Conservation (phyloP, 1,139 yeast genomes). For the Debaryomyces singareniensis region DNA sequence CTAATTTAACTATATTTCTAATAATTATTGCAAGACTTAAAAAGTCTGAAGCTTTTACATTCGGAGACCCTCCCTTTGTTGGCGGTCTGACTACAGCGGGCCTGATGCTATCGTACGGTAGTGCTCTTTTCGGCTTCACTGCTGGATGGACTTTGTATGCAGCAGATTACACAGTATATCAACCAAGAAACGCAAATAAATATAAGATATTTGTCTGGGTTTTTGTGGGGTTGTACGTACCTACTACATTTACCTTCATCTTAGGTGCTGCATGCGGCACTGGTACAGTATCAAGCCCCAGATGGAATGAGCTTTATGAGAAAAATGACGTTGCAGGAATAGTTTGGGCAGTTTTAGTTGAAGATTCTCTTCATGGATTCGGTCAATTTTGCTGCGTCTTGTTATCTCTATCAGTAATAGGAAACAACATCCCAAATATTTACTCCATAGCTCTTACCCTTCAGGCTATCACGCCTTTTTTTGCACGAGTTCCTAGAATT, state of each 20-base stretch:
- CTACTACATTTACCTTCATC: conserved; percentile 19
- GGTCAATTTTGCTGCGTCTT: conserved; percentile 25
- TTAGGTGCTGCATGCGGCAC: conserved; percentile 28
- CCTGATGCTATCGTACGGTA: conserved; percentile 19
- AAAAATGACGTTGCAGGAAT: conserved; percentile 23
- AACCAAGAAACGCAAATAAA: conserved; percentile 17
- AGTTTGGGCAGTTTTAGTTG: conserved; percentile 21
- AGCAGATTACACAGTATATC: conserved; percentile 26
- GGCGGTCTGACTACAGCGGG: conserved; percentile 36
- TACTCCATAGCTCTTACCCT: conserved; percentile 22
- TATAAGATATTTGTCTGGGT: conserved; percentile 21
- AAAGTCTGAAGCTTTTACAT: conserved; percentile 16
- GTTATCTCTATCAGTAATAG: conserved; percentile 21
- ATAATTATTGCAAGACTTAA: conserved; percentile 21
- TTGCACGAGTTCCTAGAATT: conserved; percentile 22
- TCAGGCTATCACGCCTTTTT: conserved; percentile 23
- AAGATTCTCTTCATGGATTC: conserved; percentile 22
- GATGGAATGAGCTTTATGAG: conserved; percentile 14
- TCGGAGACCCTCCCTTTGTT: too few species aligned
- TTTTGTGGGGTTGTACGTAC: conserved; percentile 22
- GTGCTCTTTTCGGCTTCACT: conserved; percentile 22
- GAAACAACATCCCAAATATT: conserved; percentile 25
- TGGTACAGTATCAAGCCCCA: conserved; percentile 14
- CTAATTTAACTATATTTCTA: conserved; percentile 20
- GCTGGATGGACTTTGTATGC: conserved; percentile 28